phyloP scores from a whole-genome alignment of 768 basidiomycete genomes.

The Pleurotus giganteus region DNA sequence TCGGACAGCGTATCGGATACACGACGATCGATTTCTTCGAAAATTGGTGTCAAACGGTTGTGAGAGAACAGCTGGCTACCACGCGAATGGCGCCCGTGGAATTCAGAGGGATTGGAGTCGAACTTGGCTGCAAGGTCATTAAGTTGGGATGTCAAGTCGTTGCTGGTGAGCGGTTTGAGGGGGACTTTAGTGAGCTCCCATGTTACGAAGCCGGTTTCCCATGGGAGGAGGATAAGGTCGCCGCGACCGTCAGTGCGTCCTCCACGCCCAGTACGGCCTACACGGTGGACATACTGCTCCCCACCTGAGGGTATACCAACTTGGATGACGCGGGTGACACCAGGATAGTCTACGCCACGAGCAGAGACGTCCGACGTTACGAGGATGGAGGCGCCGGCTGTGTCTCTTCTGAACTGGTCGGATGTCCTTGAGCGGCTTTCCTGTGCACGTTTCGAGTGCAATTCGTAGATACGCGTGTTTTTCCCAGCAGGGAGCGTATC shows the following conservation, averaged over 20 bases:
- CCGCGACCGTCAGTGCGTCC: constrained; percentile 57
- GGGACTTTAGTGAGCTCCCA: constrained; percentile 66
- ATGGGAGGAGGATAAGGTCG: constrained; percentile 78
- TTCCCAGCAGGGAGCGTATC: constrained; percentile 47
- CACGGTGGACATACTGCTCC: constrained; percentile 82
- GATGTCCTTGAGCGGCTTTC: constrained; percentile 54
- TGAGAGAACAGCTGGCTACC: constrained; percentile 13
- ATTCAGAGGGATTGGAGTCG: constrained; percentile 42
- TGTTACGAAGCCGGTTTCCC: constrained; percentile 70
- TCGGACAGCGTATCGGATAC: constrained; percentile 28
- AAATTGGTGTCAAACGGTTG: constrained; percentile 13
- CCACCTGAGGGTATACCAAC: constrained; percentile 69
- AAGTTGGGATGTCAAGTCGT: constrained; percentile 46
- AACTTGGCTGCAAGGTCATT: constrained; percentile 40
- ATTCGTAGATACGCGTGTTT: constrained; percentile 66
- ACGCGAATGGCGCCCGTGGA: constrained; percentile 11
- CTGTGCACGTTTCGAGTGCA: constrained; percentile 77
- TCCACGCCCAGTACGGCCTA: constrained; percentile 82
- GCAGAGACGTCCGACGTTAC: constrained; percentile 89
- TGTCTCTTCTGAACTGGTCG: constrained; percentile 57
- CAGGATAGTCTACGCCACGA: constrained; percentile 86
- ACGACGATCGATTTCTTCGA: constrained; percentile 26
- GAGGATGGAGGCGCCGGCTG: constrained; percentile 55
- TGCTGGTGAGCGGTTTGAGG: constrained; percentile 54
- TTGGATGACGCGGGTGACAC: constrained; percentile 88